Conservation (phyloP, 164 flowering plant genomes). For the Saururus chinensis region DNA sequence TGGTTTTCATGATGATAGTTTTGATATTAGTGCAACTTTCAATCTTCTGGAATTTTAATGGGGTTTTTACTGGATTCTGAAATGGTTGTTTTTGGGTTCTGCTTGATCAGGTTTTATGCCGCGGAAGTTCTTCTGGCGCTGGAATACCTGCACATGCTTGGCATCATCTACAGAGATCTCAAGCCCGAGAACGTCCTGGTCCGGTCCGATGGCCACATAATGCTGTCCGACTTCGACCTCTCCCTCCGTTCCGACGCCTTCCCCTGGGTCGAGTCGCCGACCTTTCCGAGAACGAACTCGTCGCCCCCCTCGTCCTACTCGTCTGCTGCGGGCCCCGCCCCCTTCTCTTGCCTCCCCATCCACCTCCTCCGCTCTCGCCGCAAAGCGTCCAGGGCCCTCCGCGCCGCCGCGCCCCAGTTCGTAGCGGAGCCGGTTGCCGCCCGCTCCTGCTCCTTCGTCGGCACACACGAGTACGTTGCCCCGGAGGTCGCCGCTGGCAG, state of each 20-base stretch:
- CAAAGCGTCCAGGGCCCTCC: constrained; percentile 33
- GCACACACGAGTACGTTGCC: constrained; percentile 91
- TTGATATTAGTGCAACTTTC: too few relatives aligned
- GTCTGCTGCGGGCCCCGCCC: constrained; percentile 5
- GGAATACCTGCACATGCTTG: constrained; percentile 88
- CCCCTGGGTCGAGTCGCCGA: constrained; percentile 44
- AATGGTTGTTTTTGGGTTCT: not conserved
- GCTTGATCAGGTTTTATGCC: constrained; percentile 60
- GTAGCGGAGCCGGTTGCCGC: constrained; percentile 84
- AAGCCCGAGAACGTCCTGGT: constrained; percentile 84
- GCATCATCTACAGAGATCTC: constrained; percentile 80
- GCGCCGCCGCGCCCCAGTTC: constrained; percentile 30
- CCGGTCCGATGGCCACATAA: constrained; percentile 88
- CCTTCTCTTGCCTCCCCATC: constrained; percentile 28
- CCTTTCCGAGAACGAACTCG: not conserved
- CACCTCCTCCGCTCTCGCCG: constrained; percentile 42
- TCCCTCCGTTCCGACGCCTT: constrained; percentile 57
- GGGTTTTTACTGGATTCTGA: not conserved
- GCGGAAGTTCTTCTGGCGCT: constrained; percentile 84
- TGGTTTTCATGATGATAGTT: too few relatives aligned
- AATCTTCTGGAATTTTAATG: too few relatives aligned
- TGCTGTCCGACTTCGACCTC: constrained; percentile 87
- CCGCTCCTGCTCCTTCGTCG: constrained; percentile 75
- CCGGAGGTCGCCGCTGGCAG: constrained; percentile 78
- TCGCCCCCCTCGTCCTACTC: constrained; percentile 14